Evolutionary conservation across 106 monocot species (phyloP), one percentile per base, ranked within the genome.

Genomic region (Platanthera zijinensis): DNA sequence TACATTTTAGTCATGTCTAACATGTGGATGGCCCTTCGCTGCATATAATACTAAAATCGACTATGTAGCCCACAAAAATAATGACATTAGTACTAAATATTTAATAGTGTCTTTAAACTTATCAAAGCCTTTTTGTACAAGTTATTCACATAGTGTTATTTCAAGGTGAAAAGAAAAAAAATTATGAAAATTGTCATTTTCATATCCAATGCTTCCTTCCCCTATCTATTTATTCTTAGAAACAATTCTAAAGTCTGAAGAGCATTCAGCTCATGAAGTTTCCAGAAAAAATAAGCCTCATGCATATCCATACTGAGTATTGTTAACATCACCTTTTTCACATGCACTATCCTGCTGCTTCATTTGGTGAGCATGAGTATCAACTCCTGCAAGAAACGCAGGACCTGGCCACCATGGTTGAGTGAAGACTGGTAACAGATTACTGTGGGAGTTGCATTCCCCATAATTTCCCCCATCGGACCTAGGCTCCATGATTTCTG

Each of bases 221-320:
- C 21, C 14, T 72, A 50, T 8, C 17, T 70, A 51, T 72, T 50
- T 51, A 7, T 72, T 6, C n/a, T 22, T 19, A 22, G 17, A n/a
- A 47, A 46, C 70, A 45, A 48, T 46, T 5, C 7, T 48, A 48
- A 71, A 71, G 51, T 10, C 19, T 15, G 6, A 15, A 45, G 5
- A 71, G 3, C 1, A 72, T 72, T 21, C 8, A 22, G 22, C 13
- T 70, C 72, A 72, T 19, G 9, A 50, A 72, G 51, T 22, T 50
- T 19, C 19, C 72, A 72, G 8, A 72, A 39, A 39, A 39, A 51
- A 72, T n/a, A 51, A 3, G 19, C 10, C 8, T 50, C 72, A 50
- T 10, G 10, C 72, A 51, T 72, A 50, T 72, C 51, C 72, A 72
- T 72, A 72, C 72, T 51, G 21, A 0, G 50, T 51, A 72, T 72